Base-by-base conservation (phyloP, 768 basidiomycete genomes). In the Lactifluus subvellereus region DNA sequence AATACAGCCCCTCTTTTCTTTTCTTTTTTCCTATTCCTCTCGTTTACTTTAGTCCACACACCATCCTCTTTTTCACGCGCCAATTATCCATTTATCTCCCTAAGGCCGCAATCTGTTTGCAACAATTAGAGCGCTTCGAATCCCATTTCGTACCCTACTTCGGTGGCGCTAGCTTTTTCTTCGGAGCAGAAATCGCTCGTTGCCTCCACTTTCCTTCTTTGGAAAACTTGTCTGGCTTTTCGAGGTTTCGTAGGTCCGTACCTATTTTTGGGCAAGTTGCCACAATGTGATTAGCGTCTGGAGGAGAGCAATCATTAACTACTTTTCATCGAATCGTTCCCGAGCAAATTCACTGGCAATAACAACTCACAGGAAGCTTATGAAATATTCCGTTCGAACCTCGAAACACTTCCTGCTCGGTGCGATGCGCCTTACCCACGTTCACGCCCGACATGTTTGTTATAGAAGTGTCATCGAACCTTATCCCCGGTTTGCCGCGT, bases 181-280 rank as follows among this genome's bases (percentile, higher is more conserved):
- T 58, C 55, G 62, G 52, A 51, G 33, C 63, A 60, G 27, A 64
- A 59, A 50, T 64, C 58, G 27, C 63, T 59, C 58, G 62, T 18
- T 10, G 6, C 22, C 38, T 13, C 47, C 51, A 54, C 53, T 37
- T 59, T 7, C 53, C 63, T 4, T 49, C 38, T 64, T 60, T 45
- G 45, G 58, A 64, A 59, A 55, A n/a, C 48, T 50, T 48, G 58
- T 60, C 62, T 27, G 9, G 57, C 53, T 64, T 64, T 62, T 60
- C 62, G 7, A 37, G 47, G 48, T 59, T 63, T 60, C 58, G 6
- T 30, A 51, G 54, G 16, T 13, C 47, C 2, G 42, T 51, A 38
- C 45, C 58, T 54, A 33, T 64, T 37, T 55, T 37, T 43, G 54
- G 63, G 30, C 27, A 59, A 20, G 5, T 32, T 22, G 47, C 48